These are phyloP conservation scores for Tetracladium setigerum DNA, from an alignment of 495 filamentous ascomycete genomes.

Conservation along the genomic window DNA sequence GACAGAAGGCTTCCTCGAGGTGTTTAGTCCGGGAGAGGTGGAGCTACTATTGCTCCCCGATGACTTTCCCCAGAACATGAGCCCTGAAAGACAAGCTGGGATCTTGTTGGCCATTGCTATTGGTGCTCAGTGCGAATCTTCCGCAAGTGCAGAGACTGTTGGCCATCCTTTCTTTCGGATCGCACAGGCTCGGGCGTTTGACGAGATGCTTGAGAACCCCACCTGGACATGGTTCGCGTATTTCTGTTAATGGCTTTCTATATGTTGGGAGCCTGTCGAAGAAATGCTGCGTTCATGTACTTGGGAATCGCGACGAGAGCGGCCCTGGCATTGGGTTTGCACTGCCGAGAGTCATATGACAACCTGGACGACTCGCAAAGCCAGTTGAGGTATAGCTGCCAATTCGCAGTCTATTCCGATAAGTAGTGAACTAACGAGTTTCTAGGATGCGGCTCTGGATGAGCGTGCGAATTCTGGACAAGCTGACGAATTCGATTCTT, in stretches of 20 bases:
- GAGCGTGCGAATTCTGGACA: slow-evolving; percentile 37
- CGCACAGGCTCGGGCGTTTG: slow-evolving; percentile 29
- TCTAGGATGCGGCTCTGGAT: slow-evolving; percentile 35
- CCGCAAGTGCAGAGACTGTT: background rate
- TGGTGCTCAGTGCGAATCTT: background rate
- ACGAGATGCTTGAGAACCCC: slow-evolving; percentile 33
- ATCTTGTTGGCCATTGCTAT: background rate
- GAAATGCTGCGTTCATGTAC: slow-evolving; percentile 43
- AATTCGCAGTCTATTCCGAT: no score
- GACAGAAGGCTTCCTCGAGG: no score
- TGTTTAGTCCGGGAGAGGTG: no score
- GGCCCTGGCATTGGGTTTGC: slow-evolving; percentile 35
- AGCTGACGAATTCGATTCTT: slow-evolving; percentile 32
- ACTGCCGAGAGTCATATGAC: slow-evolving; percentile 14
- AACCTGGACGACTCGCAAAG: background rate
- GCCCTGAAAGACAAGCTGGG: background rate
- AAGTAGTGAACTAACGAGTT: no score
- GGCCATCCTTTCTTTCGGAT: slow-evolving; percentile 30
- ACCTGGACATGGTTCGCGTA: slow-evolving; percentile 30
- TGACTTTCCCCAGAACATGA: background rate
- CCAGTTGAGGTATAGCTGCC: background rate
- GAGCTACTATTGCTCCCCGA: background rate
- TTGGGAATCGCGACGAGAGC: slow-evolving; percentile 36
- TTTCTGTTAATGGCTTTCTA: slow-evolving; percentile 40
- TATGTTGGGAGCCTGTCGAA: slow-evolving; percentile 39